phyloP scores from a whole-genome alignment of 208 protist species.

The Leishmania braziliensis region DNA sequence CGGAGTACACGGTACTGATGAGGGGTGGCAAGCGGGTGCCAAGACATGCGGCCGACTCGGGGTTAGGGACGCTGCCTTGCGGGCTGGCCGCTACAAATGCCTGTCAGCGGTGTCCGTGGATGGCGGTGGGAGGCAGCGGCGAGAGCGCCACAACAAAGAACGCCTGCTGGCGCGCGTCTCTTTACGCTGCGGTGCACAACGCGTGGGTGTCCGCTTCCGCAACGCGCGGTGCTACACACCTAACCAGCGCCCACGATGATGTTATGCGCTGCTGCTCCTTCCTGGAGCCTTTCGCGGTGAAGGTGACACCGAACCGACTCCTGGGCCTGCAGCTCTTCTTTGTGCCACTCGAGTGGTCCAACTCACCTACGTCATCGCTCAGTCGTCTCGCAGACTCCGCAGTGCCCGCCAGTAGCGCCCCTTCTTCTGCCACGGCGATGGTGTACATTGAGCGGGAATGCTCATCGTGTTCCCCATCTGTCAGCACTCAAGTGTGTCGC shows the following conservation, averaged over 20 bases:
- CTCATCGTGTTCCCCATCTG: not conserved
- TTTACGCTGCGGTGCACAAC: conserved; percentile 20
- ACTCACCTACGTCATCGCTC: not conserved
- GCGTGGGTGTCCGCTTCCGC: not conserved
- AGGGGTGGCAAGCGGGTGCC: conserved; percentile 9
- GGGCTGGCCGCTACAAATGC: conserved; percentile 22
- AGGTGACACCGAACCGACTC: conserved; percentile 38
- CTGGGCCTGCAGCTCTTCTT: conserved; percentile 62
- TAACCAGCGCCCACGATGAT: not conserved
- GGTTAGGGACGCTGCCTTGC: conserved; percentile 37
- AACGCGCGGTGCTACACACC: not conserved
- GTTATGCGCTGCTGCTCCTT: conserved; percentile 27
- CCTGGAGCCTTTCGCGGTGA: conserved; percentile 46
- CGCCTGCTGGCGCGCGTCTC: conserved; percentile 39
- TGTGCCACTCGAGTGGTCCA: not conserved
- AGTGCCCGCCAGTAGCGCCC: not conserved
- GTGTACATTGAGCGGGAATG: conserved; percentile 4
- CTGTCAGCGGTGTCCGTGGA: conserved; percentile 80
- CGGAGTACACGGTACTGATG: conserved; percentile 28
- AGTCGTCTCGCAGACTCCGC: not conserved
- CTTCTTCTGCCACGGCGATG: not conserved
- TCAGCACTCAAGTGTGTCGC: not conserved
- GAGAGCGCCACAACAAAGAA: conserved; percentile 20
- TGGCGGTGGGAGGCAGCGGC: conserved; percentile 34
- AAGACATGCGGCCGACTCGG: not conserved